Evolutionary conservation across 2,329 filamentous ascomycete species (phyloP), one percentile per base, ranked within the genome.

Genomic region (Leptosphaerulina australis): DNA sequence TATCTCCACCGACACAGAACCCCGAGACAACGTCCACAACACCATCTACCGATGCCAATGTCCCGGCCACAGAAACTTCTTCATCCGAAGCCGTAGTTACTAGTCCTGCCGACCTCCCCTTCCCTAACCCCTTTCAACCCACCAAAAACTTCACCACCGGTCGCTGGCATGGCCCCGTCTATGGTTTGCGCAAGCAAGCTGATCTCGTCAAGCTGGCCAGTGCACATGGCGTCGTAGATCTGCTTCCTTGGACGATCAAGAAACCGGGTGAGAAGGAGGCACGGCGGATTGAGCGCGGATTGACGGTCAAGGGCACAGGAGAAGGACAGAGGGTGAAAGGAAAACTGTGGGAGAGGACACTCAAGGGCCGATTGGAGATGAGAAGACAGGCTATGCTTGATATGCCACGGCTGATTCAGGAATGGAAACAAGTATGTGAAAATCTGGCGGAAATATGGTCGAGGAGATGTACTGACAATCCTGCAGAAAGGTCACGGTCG

Each of bases 251-350:
- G 62, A 88, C 88, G 9, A 79, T 79, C 50, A 96, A 96, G 82
- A 85, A 86, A 63, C 87, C 87, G 2, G 87, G 86, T 61, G 82
- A 83, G 70, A 85, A 81, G 72, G 82, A 91, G 67, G 81, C 84
- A 66, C 83, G 85, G 72, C 80, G 90, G 50, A 83, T 91, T 50
- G 88, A 95, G 78, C 82, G 87, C 58, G 93, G 92, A 39, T 72
- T 96, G 73, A 82, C 87, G 56, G 88, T 97, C 50, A 93, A 92
- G 83, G 93, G 93, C 64, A 97, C 93, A 1, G 93, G 94, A 80
- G 86, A 91, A 61, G 93, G 91, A 50, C 87, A 97, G 77, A 86
- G 83, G 75, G 93, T 97, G 73, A 99, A 97, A 87, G 94, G 94
- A 74, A 93, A 97, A 76, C 82, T 85, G 64, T 90, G 92, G 85